Conservation (phyloP, 495 filamentous ascomycete genomes). For the Mytilinidion resinicola region DNA sequence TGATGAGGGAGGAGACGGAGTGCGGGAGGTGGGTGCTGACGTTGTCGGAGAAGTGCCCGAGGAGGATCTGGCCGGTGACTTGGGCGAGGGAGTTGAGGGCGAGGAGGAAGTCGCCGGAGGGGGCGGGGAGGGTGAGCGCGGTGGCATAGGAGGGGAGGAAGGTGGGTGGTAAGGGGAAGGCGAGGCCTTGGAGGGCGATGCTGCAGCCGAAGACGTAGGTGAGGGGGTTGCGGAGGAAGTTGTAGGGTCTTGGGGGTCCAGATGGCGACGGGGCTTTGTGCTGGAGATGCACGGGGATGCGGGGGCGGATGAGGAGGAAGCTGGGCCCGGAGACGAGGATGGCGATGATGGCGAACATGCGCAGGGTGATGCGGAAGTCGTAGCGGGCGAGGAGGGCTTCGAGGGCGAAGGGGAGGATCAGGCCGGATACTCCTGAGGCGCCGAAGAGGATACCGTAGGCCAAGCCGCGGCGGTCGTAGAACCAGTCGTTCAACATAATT, state of each 20-base stretch:
- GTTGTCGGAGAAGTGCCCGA: constrained; percentile 25
- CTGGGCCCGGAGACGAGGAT: constrained; percentile 35
- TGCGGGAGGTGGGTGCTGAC: constrained; percentile 18
- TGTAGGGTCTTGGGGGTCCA: background rate
- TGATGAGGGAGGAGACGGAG: constrained; percentile 8
- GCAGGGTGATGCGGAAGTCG: constrained; percentile 37
- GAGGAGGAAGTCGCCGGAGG: constrained; percentile 16
- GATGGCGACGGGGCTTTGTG: background rate
- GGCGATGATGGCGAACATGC: constrained; percentile 31
- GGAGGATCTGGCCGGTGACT: constrained; percentile 21
- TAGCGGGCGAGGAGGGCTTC: constrained; percentile 32
- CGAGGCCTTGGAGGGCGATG: constrained; percentile 24
- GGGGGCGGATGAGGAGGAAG: constrained; percentile 32
- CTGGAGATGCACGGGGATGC: constrained; percentile 16
- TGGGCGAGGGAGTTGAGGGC: constrained; percentile 17
- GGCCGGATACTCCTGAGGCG: constrained; percentile 35
- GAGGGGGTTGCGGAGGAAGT: constrained; percentile 6
- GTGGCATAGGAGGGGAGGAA: constrained; percentile 26
- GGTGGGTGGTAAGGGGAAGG: constrained; percentile 25
- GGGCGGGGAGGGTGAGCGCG: constrained; percentile 12
- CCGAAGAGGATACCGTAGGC: constrained; percentile 41
- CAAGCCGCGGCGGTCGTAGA: constrained; percentile 36
- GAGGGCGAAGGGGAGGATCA: constrained; percentile 36
- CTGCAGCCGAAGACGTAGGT: constrained; percentile 14
- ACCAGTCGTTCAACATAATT: constrained; percentile 40